Conservation (phyloP, 768 basidiomycete species). For the Hygrophorus pudorinus region DNA sequence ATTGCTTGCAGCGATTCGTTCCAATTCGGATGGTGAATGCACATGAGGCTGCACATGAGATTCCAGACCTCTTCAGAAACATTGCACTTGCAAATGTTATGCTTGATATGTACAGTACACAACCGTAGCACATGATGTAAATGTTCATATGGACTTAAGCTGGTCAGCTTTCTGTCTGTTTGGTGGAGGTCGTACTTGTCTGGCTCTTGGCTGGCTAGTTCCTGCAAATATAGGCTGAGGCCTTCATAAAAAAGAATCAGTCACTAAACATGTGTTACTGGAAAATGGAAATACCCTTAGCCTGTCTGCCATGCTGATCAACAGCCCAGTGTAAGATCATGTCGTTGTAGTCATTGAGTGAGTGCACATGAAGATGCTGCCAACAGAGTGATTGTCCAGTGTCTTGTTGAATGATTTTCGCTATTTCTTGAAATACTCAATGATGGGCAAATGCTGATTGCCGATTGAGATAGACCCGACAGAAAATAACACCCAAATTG, state of each 20-base stretch:
- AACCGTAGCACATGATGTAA: constrained; percentile 13
- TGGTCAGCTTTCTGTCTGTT: constrained; percentile 4
- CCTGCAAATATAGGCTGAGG: constrained; percentile 15
- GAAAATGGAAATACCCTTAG: no score
- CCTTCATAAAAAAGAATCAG: no score
- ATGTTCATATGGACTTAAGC: constrained; percentile 15
- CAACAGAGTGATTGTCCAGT: constrained; percentile 12
- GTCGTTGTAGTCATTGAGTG: no score
- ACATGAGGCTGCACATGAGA: no score
- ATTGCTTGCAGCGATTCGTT: no score
- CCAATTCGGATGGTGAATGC: no score
- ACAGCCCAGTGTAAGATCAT: no score
- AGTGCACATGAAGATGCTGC: constrained; percentile 15
- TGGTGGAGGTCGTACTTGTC: constrained; percentile 14
- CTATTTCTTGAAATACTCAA: constrained; percentile 12
- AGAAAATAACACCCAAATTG: constrained; percentile 13
- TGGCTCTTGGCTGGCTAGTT: not conserved
- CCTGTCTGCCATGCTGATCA: no score
- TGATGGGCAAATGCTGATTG: constrained; percentile 15
- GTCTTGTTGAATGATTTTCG: constrained; percentile 14
- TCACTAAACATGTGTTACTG: no score
- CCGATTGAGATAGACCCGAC: constrained; percentile 12
- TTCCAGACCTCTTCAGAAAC: constrained; percentile 8
- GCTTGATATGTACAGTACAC: constrained; percentile 12
- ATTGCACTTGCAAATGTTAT: constrained; percentile 11